Conservation (phyloP, 108 stramenopile genomes). For the Epithemia pelagica region DNA sequence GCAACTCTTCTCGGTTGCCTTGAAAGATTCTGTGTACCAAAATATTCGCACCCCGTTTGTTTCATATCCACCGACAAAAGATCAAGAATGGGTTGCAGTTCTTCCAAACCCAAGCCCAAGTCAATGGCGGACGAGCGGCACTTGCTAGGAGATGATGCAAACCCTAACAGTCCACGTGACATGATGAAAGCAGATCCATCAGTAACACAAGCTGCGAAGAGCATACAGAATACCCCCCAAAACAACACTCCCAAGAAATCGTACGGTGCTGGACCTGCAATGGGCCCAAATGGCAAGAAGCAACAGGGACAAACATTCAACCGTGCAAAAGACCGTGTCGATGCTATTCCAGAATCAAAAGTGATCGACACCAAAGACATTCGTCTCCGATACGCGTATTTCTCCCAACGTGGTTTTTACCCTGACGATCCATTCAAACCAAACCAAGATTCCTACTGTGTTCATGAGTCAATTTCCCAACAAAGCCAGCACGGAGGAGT, state of each 20-base stretch:
- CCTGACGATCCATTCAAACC: slow-evolving; percentile 83
- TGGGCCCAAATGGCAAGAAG: background rate
- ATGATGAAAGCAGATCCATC: background rate
- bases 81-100: background rate
- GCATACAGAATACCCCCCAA: background rate
- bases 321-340: slow-evolving; percentile 11
- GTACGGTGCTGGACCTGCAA: background rate
- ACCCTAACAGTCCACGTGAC: background rate
- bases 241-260: background rate
- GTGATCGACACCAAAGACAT: slow-evolving; percentile 36
- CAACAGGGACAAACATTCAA: slow-evolving; percentile 2
- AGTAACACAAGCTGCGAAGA: background rate
- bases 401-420: slow-evolving; percentile 84
- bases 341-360: slow-evolving; percentile 11
- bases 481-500: slow-evolving; percentile 3
- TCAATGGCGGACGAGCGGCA: background rate
- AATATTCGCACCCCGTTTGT: too few species aligned
- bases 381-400: slow-evolving; percentile 64
- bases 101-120: background rate
- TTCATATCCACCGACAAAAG: too few species aligned
- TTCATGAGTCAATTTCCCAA: slow-evolving; percentile 40
- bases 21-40: too few species aligned
- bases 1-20: too few species aligned
- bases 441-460: slow-evolving; percentile 82
- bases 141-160: background rate